Evolutionary conservation across 495 filamentous ascomycete species (phyloP).

Genomic region (Pyrenopolyporus hunteri): DNA sequence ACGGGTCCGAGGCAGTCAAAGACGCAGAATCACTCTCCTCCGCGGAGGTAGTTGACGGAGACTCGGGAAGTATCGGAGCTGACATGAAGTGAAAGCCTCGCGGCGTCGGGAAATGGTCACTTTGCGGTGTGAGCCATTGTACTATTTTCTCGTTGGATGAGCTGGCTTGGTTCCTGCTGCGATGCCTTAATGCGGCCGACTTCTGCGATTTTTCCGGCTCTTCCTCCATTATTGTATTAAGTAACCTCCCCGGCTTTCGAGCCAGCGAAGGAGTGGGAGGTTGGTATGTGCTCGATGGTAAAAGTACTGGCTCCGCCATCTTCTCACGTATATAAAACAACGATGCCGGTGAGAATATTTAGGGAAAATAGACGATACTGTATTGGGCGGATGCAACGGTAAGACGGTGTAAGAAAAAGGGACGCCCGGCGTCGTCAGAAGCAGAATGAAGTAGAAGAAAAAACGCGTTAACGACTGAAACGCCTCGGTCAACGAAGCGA

Average conservation of each 20-base stretch:
- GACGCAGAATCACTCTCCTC: constrained; percentile 57
- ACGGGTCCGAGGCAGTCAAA: constrained; percentile 57
- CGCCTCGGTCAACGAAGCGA: constrained; percentile 60
- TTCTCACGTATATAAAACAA: constrained; percentile 39
- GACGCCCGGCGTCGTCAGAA: constrained; percentile 55
- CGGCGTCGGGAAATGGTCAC: constrained; percentile 67
- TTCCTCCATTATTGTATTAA: constrained; percentile 92
- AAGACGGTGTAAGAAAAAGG: constrained; percentile 30
- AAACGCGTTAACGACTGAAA: constrained; percentile 48
- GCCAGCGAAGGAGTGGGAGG: constrained; percentile 72
- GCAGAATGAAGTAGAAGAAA: constrained; percentile 31
- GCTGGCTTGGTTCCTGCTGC: constrained; percentile 44
- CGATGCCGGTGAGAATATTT: constrained; percentile 32
- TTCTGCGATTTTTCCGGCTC: constrained; percentile 46
- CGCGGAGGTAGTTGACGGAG: constrained; percentile 52
- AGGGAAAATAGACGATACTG: constrained; percentile 20
- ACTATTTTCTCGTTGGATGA: constrained; percentile 57
- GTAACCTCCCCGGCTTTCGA: constrained; percentile 64
- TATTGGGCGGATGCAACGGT: constrained; percentile 20
- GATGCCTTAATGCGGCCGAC: constrained; percentile 32
- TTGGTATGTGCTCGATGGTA: constrained; percentile 64
- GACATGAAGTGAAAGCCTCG: constrained; percentile 62
- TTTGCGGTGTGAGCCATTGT: constrained; percentile 62
- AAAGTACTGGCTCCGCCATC: constrained; percentile 65
- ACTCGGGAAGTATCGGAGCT: constrained; percentile 57